Conservation (phyloP, 164 flowering plant species). For the Cinnamomum micranthum region DNA sequence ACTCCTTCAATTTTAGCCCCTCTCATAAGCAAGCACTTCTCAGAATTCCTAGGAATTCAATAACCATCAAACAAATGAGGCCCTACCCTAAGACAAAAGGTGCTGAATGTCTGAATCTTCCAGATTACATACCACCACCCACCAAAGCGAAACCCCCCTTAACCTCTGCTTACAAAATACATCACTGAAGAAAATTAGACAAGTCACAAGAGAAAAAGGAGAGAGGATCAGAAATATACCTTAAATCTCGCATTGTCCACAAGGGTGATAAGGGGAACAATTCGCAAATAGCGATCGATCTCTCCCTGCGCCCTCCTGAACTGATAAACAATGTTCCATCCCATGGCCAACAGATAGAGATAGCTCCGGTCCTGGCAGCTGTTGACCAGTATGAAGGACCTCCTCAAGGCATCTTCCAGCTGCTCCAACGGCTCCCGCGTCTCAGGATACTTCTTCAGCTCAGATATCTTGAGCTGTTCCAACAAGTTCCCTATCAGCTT, state of each 20-base stretch:
- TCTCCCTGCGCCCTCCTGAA: slow-evolving; percentile 87
- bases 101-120: neutral
- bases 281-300: slow-evolving; percentile 77
- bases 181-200: neutral
- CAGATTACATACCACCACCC: neutral
- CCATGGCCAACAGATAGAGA: slow-evolving; percentile 89
- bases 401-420: slow-evolving; percentile 88
- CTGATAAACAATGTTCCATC: slow-evolving; percentile 95
- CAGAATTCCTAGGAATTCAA: no score
- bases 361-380: slow-evolving; percentile 95
- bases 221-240: slow-evolving; percentile 34
- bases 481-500: slow-evolving; percentile 89
- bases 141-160: neutral
- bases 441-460: slow-evolving; percentile 85
- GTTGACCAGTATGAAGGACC: slow-evolving; percentile 73
- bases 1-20: no score
- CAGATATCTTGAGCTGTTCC: slow-evolving; percentile 83
- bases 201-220: neutral
- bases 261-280: slow-evolving; percentile 85
- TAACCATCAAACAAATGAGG: no score
- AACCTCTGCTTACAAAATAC: neutral
- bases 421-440: slow-evolving; percentile 94
- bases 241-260: slow-evolving; percentile 87
- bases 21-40: no score
- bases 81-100: neutral